A percentile compares a stretch with the other conserved stretches of the same genome.
Evolutionary conservation across 176 grass and related monocot genomes (phyloP).

Genomic region (Thinopyrum elongatum): DNA sequence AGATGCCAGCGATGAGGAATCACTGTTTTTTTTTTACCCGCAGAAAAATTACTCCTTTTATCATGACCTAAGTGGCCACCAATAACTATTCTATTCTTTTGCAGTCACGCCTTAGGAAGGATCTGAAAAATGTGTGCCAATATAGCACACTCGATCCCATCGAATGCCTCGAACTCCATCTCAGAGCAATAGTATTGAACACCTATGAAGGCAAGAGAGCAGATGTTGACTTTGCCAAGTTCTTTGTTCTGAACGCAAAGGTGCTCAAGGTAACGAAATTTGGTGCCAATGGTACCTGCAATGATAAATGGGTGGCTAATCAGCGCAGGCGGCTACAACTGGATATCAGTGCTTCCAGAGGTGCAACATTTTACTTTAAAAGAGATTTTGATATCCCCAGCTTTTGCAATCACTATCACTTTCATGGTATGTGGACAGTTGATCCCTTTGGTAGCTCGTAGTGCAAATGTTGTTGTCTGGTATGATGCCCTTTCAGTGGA

Average conservation of each 20-base stretch:
- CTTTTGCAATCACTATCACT: neutral
- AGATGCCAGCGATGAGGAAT: neutral
- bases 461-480: neutral
- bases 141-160: neutral
- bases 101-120: neutral
- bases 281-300: fast-evolving
- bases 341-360: neutral
- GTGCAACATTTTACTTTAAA: neutral
- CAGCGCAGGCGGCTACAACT: neutral
- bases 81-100: neutral
- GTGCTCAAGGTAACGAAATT: conserved; percentile 9
- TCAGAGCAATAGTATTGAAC: neutral
- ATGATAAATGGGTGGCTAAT: neutral
- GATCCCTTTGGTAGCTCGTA: neutral
- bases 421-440: neutral
- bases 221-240: neutral
- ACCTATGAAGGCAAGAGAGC: neutral
- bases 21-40: neutral
- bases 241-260: conserved; percentile 28
- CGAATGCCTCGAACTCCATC: neutral
- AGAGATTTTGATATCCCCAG: no score
- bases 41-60: neutral
- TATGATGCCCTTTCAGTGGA: no score
- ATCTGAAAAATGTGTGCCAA: neutral
- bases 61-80: no score